phyloP scores from a whole-genome alignment of 2,329 filamentous ascomycete species.

The Botryosphaeria dothidea region DNA sequence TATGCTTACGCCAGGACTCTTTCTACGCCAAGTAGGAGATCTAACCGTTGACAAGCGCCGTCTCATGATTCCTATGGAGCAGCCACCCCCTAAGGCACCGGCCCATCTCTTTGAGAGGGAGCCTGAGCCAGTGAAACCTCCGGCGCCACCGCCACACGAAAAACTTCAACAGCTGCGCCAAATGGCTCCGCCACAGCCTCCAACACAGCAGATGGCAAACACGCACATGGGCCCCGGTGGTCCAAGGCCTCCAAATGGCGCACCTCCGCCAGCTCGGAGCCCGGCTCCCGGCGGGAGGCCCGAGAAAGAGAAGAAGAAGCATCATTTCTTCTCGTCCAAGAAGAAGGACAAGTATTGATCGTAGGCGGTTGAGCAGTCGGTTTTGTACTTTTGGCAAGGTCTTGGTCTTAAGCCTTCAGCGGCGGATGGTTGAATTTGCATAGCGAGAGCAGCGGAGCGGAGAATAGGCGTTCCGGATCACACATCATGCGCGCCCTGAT shows the following conservation, averaged over 20 bases:
- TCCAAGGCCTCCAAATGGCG: conserved; percentile 13
- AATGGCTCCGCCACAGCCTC: conserved; percentile 34
- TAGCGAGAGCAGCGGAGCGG: conserved; percentile 14
- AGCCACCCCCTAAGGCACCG: conserved; percentile 78
- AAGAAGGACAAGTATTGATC: conserved; percentile 17
- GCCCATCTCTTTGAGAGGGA: conserved; percentile 81
- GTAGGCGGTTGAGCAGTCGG: not conserved
- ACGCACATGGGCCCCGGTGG: conserved; percentile 24
- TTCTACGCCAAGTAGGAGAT: conserved; percentile 79
- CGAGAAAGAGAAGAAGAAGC: conserved; percentile 58
- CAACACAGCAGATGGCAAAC: conserved; percentile 29
- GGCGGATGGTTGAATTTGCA: conserved; percentile 10
- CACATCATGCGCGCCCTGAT: conserved; percentile 8
- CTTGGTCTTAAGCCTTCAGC: not conserved
- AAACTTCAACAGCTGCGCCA: conserved; percentile 23
- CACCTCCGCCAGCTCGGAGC: conserved; percentile 6
- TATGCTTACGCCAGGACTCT: conserved; percentile 85
- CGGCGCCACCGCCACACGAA: conserved; percentile 44
- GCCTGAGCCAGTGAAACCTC: conserved; percentile 55
- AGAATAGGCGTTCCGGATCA: conserved; percentile 17
- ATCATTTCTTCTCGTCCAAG: conserved; percentile 53
- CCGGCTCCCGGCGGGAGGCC: conserved; percentile 30
- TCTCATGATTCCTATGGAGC: conserved; percentile 78
- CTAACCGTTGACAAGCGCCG: conserved; percentile 72
- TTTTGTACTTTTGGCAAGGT: not conserved